Evolutionary conservation across 225 moss, liverwort and hornwort species (phyloP), one percentile per base, ranked within the genome.

Genomic region (Polytrichum commune): DNA sequence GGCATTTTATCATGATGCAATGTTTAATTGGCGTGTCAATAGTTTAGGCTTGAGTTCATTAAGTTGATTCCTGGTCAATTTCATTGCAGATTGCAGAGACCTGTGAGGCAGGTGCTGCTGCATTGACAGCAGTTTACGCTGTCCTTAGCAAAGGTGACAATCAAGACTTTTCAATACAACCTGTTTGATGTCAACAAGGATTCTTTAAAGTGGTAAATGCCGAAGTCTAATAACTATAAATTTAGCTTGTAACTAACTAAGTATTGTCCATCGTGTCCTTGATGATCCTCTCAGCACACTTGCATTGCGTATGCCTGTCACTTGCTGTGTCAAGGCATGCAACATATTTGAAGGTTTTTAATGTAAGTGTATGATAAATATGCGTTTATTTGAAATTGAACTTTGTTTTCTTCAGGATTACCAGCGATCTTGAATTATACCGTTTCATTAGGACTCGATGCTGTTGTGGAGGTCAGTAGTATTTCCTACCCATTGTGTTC

Each of bases 101-200:
- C 71, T 82, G 88, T 66, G 92, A 91, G 85, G 84, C 92, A 77
- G 92, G 97, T 81, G 97, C 94, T 77, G 76, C 90, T 85, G 89
- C 89, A 20, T 62, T 97, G 75, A 92, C 97, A 72, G 81, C 86
- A 33, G 91, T 97, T 70, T 94, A 92, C 64, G 83, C 92, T 73
- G 80, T 97, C 46, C 88, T 97, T 62, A 88, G 90, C 85, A 94
- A 97, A 94, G 96, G 96, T 97, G 96, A 97, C 78, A 76, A 80
- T 81, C 77, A 82, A 85, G 89, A 82, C 89, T 87, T 83, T 81
- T 63, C 82, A 82, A 73, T 83, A 78, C 82, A 79, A 87, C 77
- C 82, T 75, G 64, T 84, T 85, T 89, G 79, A 85, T 88, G 85
- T 66, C 80, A 83, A 78, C 82, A 68, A 79, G 82, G 78, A 90